Conservation (phyloP, 2,329 filamentous ascomycete species). For the Colletotrichum sp. region DNA sequence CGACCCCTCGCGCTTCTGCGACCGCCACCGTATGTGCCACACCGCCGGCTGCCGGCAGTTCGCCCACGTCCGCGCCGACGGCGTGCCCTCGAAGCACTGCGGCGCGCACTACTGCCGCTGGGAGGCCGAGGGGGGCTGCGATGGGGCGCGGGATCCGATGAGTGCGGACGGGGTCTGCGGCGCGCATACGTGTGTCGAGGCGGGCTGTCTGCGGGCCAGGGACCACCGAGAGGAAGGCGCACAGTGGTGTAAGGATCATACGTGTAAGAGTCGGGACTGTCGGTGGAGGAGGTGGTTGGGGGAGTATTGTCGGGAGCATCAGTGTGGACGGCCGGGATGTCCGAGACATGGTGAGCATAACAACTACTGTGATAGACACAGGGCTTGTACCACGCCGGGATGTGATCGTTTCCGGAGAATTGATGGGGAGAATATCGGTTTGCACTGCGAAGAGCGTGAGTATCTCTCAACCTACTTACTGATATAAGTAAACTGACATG, state of each 20-base stretch:
- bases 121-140: slow-evolving; percentile 26
- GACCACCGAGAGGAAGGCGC: background rate
- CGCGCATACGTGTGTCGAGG: slow-evolving; percentile 24
- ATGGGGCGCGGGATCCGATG: slow-evolving; percentile 21
- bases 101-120: slow-evolving; percentile 32
- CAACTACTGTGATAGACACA: slow-evolving; percentile 28
- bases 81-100: slow-evolving; percentile 29
- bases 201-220: slow-evolving; percentile 26
- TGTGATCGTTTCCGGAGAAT: slow-evolving; percentile 7
- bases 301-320: slow-evolving; percentile 28
- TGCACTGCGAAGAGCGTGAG: slow-evolving; percentile 29
- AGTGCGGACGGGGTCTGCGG: slow-evolving; percentile 23
- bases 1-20: slow-evolving; percentile 29
- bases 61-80: slow-evolving; percentile 30
- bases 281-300: slow-evolving; percentile 23
- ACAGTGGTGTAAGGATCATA: slow-evolving; percentile 27
- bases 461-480: background rate
- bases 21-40: slow-evolving; percentile 31
- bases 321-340: slow-evolving; percentile 31
- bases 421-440: slow-evolving; percentile 18
- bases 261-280: slow-evolving; percentile 28
- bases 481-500: background rate
- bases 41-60: slow-evolving; percentile 26
- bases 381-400: slow-evolving; percentile 9
- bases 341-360: slow-evolving; percentile 22